Base-by-base conservation (phyloP, 176 grass and related monocot genomes). In the Miscanthus lutarioriparius region DNA sequence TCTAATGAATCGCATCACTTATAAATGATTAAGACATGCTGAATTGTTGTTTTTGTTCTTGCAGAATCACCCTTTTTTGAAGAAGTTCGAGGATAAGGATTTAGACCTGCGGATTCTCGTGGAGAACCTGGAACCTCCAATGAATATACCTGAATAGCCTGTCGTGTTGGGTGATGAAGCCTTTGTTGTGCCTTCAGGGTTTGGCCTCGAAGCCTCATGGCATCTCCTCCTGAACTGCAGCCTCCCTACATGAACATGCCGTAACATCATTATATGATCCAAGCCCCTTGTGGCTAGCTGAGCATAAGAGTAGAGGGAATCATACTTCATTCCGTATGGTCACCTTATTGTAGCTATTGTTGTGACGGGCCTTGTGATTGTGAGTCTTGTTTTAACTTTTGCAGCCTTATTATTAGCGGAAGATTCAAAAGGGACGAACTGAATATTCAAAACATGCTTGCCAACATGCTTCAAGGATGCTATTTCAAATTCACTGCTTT, bases 81-180 rank as follows among this genome's bases (percentile, higher is more conserved):
- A 98, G 84, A 98, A 98, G 78, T 98, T 98, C 1, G 89, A 91
- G 78, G 93, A 86, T 70, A 93, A 98, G 81, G 91, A 98, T 72
- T 73, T 99, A 25, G 79, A 96, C 80, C 86, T 99, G 6, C 72
- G 79, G 2, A 94, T 92, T 75, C 93, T 99, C 3, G 89, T 96
- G 2, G 72, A 76, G 80, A 83, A 76, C 90, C 91, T 99, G 11
- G 91, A 96, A 26, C 85, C 93, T 83, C 96, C 97, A 25, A 87
- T 99, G 92, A 96, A 93, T 56, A 45, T 94, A 59, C 53, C 88
- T 2, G 90, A 92, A 76, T 94, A 84, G 58, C 49, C 64, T 35
- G 23, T 2, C 5, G 11, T 33, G 41, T 8, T 14, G 5, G 15
- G 20, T 10, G 32, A 64, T 32, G 75, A 69, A 19, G 39, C 63